Evolutionary conservation across 345 rosid species (phyloP).

Genomic region (Erucastrum elatum): DNA sequence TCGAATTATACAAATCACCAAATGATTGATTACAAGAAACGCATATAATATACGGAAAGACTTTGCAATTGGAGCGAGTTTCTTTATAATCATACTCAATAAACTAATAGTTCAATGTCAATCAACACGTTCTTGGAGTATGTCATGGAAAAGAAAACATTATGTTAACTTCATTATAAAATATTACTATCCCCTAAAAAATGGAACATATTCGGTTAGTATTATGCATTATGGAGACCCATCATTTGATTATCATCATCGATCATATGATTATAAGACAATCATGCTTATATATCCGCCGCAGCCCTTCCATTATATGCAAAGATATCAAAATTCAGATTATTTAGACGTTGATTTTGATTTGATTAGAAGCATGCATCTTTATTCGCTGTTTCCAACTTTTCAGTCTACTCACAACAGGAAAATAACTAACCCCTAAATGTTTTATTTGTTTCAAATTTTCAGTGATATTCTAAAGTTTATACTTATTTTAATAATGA

Average conservation of each 20-base stretch:
- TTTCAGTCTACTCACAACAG: not conserved
- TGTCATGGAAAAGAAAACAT: constrained; percentile 35
- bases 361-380: constrained; percentile 19
- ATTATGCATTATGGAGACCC: constrained; percentile 40
- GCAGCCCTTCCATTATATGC: constrained; percentile 34
- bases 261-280: constrained; percentile 28
- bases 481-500: not conserved
- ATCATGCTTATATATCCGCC: constrained; percentile 37
- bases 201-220: constrained; percentile 42
- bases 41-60: constrained; percentile 23
- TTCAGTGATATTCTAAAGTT: not conserved
- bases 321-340: constrained; percentile 25
- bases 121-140: constrained; percentile 34
- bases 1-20: constrained; percentile 16
- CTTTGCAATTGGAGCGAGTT: constrained; percentile 30
- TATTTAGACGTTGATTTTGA: constrained; percentile 19
- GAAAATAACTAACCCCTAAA: not conserved
- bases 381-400: not conserved
- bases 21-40: constrained; percentile 31
- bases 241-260: constrained; percentile 37
- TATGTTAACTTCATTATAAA: constrained; percentile 19
- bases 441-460: not conserved
- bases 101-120: constrained; percentile 32
- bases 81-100: constrained; percentile 29
- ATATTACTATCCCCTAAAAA: constrained; percentile 14